Evolutionary conservation across 1,284 basidiomycete genomes (phyloP), one percentile per base, ranked within the genome.

Genomic region (Gastroboletus turbinatus): DNA sequence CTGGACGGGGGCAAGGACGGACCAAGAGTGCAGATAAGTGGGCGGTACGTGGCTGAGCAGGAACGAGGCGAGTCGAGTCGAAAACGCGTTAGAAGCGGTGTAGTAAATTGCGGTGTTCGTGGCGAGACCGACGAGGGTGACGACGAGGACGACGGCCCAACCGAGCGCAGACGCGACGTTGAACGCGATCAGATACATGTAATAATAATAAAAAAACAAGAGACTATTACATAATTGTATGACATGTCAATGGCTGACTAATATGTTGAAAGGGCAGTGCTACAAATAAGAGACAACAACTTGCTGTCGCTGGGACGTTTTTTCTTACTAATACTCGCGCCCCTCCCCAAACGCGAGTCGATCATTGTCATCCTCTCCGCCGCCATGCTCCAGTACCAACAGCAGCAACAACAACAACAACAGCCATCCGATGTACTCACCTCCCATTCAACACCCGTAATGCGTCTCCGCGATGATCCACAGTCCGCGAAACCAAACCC

Each of bases 1-100:
- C 76, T 98, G 95, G 4, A 96, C 90, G 60, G 85, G 77, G 27
- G 85, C 82, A 2, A 90, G 88, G 42, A 77, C 73, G 8, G 73
- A 61, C 45, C 92, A 93, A 1, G 94, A 78, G 45, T 73, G 79
- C 45, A 67, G 67, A 62, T 79, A 90, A 2, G 81, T 79, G 25
- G 81, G 83, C 25, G 73, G 76, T 2, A 83, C 74, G 21, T 78
- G 75, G 29, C 66, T 71, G 2, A 76, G 73, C 5, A 82, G 63
- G 5, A 62, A 58, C 1, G 72, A 61, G 16, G 73, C 50, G 43
- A 73, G 61, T 10, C 54, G 53, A 1, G 67, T 55, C 2, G 71
- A 62, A 35, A 70, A 45, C 14, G 66, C 48, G 45, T 70, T 73
- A 1, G 56, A 25, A 1, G 62, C 35, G 17, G 38, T 2, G 40